A percentile compares a stretch with the other conserved stretches of the same genome.
These are phyloP conservation scores for Blastocystis sp. DNA, from an alignment of 352 stramenopile species.

Conservation along the genomic window DNA sequence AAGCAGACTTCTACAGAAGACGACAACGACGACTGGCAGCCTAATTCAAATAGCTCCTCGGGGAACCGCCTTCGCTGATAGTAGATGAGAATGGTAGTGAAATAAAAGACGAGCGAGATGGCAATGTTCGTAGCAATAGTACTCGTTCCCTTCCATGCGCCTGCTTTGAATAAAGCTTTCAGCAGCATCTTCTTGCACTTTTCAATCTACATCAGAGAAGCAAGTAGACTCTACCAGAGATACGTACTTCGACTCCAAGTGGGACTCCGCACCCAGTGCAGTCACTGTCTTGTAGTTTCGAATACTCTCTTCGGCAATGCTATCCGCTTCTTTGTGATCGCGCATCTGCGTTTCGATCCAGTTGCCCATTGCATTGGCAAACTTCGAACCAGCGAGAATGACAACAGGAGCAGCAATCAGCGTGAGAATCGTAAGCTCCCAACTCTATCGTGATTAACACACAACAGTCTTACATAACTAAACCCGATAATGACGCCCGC, in stretches of 20 bases:
- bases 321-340: constrained; percentile 67
- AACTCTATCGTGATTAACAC: not conserved
- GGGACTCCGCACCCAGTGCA: constrained; percentile 73
- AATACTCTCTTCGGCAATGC: constrained; percentile 73
- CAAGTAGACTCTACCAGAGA: constrained; percentile 64
- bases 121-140: constrained; percentile 64
- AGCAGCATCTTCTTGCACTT: not conserved
- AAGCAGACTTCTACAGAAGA: constrained; percentile 46
- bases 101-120: constrained; percentile 72
- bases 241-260: constrained; percentile 72
- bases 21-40: not conserved
- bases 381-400: not conserved
- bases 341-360: constrained; percentile 21
- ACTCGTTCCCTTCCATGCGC: not conserved
- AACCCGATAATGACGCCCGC: constrained; percentile 36
- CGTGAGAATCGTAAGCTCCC: constrained; percentile 35
- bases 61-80: constrained; percentile 6
- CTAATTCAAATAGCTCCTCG: not conserved
- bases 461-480: not conserved
- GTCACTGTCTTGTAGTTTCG: constrained; percentile 74
- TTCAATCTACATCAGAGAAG: not conserved
- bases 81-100: constrained; percentile 67
- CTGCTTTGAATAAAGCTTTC: not conserved
- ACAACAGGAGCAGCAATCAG: constrained; percentile 25
- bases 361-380: not conserved